Conservation (phyloP, 176 grass and related monocot genomes). For the Paspalum notatum region DNA sequence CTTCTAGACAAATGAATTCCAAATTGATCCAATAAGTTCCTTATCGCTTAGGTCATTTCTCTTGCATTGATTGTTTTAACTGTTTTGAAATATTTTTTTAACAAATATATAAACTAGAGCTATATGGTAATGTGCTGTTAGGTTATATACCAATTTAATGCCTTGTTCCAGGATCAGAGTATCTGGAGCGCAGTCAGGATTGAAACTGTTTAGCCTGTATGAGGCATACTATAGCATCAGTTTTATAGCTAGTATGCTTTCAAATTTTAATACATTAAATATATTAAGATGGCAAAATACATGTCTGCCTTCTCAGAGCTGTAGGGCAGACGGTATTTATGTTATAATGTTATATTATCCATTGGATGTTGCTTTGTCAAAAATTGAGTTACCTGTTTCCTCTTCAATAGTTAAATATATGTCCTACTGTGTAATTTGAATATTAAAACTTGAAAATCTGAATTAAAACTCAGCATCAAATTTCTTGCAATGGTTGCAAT, state of each 20-base stretch:
- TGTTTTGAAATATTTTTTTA: not conserved
- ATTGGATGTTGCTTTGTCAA: not conserved
- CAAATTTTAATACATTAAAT: constrained; percentile 5
- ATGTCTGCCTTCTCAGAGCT: constrained; percentile 19
- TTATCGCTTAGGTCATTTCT: not conserved
- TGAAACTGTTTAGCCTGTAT: constrained; percentile 5
- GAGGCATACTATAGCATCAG: not conserved
- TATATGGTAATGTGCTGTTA: not conserved
- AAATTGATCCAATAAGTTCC: not conserved
- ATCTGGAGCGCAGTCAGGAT: not conserved
- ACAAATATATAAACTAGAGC: not conserved
- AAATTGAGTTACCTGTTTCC: constrained; percentile 15
- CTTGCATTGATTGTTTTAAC: not conserved
- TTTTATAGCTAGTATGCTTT: not conserved
- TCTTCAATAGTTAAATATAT: not conserved
- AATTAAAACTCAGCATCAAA: constrained; percentile 2
- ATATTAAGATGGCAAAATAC: constrained; percentile 2
- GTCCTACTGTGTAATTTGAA: not conserved
- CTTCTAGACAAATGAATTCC: too few species aligned
- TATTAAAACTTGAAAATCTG: not conserved
- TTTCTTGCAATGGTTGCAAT: not conserved
- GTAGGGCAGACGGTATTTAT: constrained; percentile 22
- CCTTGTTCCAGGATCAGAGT: not conserved
- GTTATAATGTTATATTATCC: constrained; percentile 15
- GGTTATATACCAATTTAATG: constrained; percentile 7